These are phyloP conservation scores for Rhynchosporium agropyri DNA, from an alignment of 2,329 filamentous ascomycete genomes.

Conservation along the genomic window DNA sequence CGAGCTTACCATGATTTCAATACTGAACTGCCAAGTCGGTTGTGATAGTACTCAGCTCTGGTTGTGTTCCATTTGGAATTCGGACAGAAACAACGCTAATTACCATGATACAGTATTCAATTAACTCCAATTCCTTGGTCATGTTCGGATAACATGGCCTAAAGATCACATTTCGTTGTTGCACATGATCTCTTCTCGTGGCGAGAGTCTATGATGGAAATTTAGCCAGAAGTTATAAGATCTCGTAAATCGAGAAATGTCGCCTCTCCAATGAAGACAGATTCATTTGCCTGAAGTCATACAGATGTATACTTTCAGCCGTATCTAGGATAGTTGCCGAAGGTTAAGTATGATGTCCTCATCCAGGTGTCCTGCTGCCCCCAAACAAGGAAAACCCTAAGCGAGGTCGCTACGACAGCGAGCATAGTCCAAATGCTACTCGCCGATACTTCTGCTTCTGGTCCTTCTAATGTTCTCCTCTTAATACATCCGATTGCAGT, in stretches of 20 bases:
- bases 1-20: not conserved
- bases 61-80: not conserved
- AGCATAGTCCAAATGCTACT: not conserved
- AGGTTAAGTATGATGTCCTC: not conserved
- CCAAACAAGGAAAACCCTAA: not conserved
- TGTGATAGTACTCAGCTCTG: not conserved
- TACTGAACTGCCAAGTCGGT: constrained; percentile 5
- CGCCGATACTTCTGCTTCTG: not conserved
- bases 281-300: not conserved
- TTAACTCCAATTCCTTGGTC: not conserved
- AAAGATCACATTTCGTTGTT: constrained; percentile 7
- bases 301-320: not conserved
- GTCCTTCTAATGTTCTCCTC: not conserved
- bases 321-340: not conserved
- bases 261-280: not conserved
- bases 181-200: constrained; percentile 15
- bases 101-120: not conserved
- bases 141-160: constrained; percentile 12
- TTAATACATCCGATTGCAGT: not conserved
- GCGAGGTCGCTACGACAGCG: not conserved
- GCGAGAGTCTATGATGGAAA: constrained; percentile 1
- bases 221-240: not conserved
- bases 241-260: not conserved
- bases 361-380: not conserved
- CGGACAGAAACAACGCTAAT: constrained; percentile 6